A percentile compares a stretch with the other conserved stretches of the same genome.
phyloP scores from a whole-genome alignment of 1,139 yeast genomes.

The Candida anutae region DNA sequence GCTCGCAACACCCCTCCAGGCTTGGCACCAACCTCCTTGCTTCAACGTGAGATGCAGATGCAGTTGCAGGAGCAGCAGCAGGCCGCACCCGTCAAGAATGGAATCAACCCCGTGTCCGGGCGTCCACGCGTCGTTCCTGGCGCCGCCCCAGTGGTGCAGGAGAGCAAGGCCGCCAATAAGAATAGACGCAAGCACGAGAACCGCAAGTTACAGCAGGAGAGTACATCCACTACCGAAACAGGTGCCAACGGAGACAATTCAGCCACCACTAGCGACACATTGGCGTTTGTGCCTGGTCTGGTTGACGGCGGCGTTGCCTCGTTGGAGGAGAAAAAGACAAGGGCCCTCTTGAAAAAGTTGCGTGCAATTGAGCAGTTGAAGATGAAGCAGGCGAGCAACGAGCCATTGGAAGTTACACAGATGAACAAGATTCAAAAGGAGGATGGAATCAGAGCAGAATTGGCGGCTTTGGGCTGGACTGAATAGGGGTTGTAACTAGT shows the following conservation, averaged over 20 bases:
- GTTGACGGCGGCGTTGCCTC: slow-evolving; percentile 59
- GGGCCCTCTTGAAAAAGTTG: slow-evolving; percentile 84
- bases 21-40: slow-evolving; percentile 40
- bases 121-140: slow-evolving; percentile 35
- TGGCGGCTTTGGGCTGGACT: slow-evolving; percentile 67
- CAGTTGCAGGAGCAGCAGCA: slow-evolving; percentile 10
- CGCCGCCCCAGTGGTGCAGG: slow-evolving; percentile 34
- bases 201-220: slow-evolving; percentile 34
- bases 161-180: slow-evolving; percentile 61
- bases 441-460: slow-evolving; percentile 66
- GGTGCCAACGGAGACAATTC: slow-evolving; percentile 7
- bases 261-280: slow-evolving; percentile 3
- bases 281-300: slow-evolving; percentile 14
- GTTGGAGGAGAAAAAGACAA: slow-evolving; percentile 83
- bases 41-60: slow-evolving; percentile 46
- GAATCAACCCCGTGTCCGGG: slow-evolving; percentile 15
- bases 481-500: too few species aligned
- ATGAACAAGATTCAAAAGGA: slow-evolving; percentile 84
- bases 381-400: slow-evolving; percentile 78
- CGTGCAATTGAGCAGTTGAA: slow-evolving; percentile 90
- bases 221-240: too few species aligned
- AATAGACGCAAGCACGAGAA: slow-evolving; percentile 77
- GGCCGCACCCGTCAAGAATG: slow-evolving; percentile 16
- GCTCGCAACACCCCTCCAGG: slow-evolving; percentile 50
- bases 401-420: slow-evolving; percentile 87